Base-by-base conservation (phyloP, 352 stramenopile species). In the Hyaloperonospora arabidopsidis region DNA sequence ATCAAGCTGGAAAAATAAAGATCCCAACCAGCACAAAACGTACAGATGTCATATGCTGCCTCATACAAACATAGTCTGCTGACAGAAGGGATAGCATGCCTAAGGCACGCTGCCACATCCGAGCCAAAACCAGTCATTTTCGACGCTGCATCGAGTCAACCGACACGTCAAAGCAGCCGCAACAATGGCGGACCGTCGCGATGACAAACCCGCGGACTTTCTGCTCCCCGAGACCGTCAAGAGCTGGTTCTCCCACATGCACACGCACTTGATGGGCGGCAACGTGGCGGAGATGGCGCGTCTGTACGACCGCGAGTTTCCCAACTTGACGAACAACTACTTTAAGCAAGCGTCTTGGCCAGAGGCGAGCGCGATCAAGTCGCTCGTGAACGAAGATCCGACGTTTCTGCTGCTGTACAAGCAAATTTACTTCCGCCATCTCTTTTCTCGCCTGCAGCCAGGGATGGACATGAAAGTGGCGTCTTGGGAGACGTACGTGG, bases 341-440 rank as follows among this genome's bases (percentile, higher is more conserved):
- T 98, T 98, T 76, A 90, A 92, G 70, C 89, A 95, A 71, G 80
- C 77, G 28, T 77, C 89, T 52, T 98, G 96, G 96, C 95, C 95
- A 11, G 84, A 93, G 51, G 84, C 92, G 29, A 87, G 90, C 57
- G 86, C 82, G 29, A 62, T 89, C 35, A 63, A 83, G 68, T 85
- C 75, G 65, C 83, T 95, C 48, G 80, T 95, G 65, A 75, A 95
- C 61, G 70, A 76, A 52, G 79, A 97, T 68, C 54, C 80, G 54
- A 86, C 95, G 15, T 98, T 98, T 76, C 65, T 98, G 48, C 61
- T 95, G 25, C 72, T 98, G 43, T 98, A 98, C 77, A 95, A 89
- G 53, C 93, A 98, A 79, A 90, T 98, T 59, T 97, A 96, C 60
- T 97, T 97, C 58, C 91, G 94, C 32, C 95, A 98, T 78, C 89